phyloP scores from a whole-genome alignment of 2,329 filamentous ascomycete genomes.

The Epicoccum sorghinum region DNA sequence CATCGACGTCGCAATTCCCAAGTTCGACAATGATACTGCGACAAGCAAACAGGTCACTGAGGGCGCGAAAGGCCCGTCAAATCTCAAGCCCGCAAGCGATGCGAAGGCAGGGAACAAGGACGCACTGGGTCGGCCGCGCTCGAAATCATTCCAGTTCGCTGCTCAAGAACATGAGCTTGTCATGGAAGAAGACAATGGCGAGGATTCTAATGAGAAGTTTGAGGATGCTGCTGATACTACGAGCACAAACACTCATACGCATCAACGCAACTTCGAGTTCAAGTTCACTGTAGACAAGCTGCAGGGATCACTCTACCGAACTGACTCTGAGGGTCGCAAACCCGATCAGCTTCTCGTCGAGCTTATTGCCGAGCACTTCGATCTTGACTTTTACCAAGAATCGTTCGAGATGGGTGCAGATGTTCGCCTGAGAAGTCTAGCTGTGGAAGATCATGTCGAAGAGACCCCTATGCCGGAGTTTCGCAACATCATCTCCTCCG shows the following conservation, averaged over 20 bases:
- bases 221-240: constrained; percentile 71
- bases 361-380: constrained; percentile 86
- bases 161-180: constrained; percentile 77
- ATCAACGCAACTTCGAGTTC: constrained; percentile 93
- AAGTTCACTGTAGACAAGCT: constrained; percentile 95
- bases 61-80: constrained; percentile 43
- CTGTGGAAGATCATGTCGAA: constrained; percentile 93
- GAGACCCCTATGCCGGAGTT: constrained; percentile 86
- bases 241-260: constrained; percentile 62
- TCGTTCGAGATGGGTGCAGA: constrained; percentile 93
- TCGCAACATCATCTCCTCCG: constrained; percentile 96
- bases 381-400: constrained; percentile 84
- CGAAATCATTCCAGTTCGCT: constrained; percentile 76
- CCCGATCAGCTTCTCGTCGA: constrained; percentile 86
- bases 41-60: constrained; percentile 46
- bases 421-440: constrained; percentile 83
- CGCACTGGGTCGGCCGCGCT: constrained; percentile 60
- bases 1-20: constrained; percentile 93
- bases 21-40: constrained; percentile 64
- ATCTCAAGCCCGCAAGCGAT: constrained; percentile 45
- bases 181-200: constrained; percentile 73
- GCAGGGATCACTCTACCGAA: constrained; percentile 88
- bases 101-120: constrained; percentile 34
- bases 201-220: constrained; percentile 67
- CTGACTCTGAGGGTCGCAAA: constrained; percentile 77